Evolutionary conservation across 2,329 filamentous ascomycete genomes (phyloP).

Genomic region (Xylaria sp.): DNA sequence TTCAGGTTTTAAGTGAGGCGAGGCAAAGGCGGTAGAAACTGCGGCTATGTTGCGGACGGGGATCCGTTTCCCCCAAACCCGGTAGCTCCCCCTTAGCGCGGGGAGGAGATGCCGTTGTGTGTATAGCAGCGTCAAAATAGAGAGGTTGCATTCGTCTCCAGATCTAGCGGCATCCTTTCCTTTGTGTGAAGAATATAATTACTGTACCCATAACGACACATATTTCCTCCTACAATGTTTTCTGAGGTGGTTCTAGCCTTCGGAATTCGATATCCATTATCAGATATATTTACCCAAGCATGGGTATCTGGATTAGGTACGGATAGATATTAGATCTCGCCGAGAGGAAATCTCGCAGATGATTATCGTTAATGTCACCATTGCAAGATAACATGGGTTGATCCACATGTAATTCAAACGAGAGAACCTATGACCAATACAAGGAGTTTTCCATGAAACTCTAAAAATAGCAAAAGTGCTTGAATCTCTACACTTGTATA

Average conservation of each 20-base stretch:
- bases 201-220: constrained; percentile 19
- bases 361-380: neutral
- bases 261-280: neutral
- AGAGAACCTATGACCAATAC: too few relatives aligned
- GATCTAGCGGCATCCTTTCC: constrained; percentile 34
- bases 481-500: too few relatives aligned
- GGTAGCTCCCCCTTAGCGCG: constrained; percentile 32
- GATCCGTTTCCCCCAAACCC: constrained; percentile 23
- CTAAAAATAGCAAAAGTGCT: too few relatives aligned
- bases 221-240: neutral
- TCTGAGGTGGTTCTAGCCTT: neutral
- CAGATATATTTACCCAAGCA: neutral
- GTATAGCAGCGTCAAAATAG: constrained; percentile 50
- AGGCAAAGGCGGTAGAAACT: constrained; percentile 30
- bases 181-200: constrained; percentile 40
- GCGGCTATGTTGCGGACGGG: constrained; percentile 37
- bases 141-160: constrained; percentile 45
- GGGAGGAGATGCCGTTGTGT: constrained; percentile 42
- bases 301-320: neutral
- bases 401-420: too few relatives aligned
- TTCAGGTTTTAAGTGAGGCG: constrained; percentile 41
- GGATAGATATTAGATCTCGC: neutral
- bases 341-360: neutral
- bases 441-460: too few relatives aligned
- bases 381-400: too few relatives aligned